Base-by-base conservation (phyloP, 2,329 filamentous ascomycete genomes). In the Hypoxylon sp. region DNA sequence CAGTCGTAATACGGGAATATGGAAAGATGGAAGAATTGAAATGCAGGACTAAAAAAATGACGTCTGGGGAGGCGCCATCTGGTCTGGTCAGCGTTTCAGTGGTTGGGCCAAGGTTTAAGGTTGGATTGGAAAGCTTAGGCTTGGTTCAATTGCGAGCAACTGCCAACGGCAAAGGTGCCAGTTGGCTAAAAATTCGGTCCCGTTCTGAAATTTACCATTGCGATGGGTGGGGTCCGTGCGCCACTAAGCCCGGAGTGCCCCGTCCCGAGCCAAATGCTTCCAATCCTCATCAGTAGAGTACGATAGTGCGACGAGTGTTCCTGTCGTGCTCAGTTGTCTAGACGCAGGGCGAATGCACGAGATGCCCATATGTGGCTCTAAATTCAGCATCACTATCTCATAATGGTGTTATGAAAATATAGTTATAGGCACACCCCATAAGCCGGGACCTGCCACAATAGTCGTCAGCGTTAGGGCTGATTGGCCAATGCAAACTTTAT, bases 11-110 rank as follows among this genome's bases (percentile, higher is more conserved):
- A 20, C 25, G 48, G 17, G 44, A 50, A 61, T 56, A 60, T 35
- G 25, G 13, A 37, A 51, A 40, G 53, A 56, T 61, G 59, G 53
- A 66, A 64, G 69, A 58, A 64, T 61, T 64, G 20, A n/a, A 35
- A 61, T 61, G 61, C 10, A 54, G 56, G 50, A 50, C 22, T 57
- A 49, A 66, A 67, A 68, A 72, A 64, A 73, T 76, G 73, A 76
- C 74, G 74, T 75, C 71, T 74, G 53, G 61, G 55, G 50, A 66
- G 71, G 62, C 53, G 55, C 55, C 51, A 44, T 61, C 62, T 61
- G 62, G 51, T 59, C 66, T 58, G 50, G 59, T 66, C 20, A 63
- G 40, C 50, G 58, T 64, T 69, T 66, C 66, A 68, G 33, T 53
- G 46, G 48, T 51, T 51, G 51, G 54, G 53, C 30, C 30, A 57